These are phyloP conservation scores for Colletotrichum costaricense DNA, from an alignment of 2,329 filamentous ascomycete species.

Conservation along the genomic window DNA sequence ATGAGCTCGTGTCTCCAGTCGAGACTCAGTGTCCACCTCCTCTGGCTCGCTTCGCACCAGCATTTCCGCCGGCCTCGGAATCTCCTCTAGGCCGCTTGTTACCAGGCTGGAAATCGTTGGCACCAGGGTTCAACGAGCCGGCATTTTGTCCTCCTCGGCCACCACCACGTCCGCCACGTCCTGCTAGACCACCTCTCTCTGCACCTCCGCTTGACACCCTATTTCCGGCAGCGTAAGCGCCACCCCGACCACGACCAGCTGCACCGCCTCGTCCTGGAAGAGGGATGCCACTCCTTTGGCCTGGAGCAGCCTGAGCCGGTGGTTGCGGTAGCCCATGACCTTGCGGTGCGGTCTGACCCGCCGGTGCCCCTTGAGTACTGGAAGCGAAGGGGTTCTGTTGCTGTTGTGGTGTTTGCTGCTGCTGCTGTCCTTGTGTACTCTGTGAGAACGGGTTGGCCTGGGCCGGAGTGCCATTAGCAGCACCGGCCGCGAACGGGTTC, in stretches of 20 bases:
- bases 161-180: conserved; percentile 54
- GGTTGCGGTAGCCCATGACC: conserved; percentile 21
- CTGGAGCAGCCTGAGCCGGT: conserved; percentile 18
- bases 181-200: conserved; percentile 47
- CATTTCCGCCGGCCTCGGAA: conserved; percentile 50
- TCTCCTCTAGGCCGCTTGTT: conserved; percentile 69
- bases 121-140: conserved; percentile 58
- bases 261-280: conserved; percentile 53
- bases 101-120: conserved; percentile 67
- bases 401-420: conserved; percentile 42
- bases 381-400: conserved; percentile 34
- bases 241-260: conserved; percentile 48
- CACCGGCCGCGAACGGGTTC: conserved; percentile 31
- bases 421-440: conserved; percentile 29
- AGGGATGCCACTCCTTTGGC: conserved; percentile 47
- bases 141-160: conserved; percentile 50
- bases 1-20: not conserved
- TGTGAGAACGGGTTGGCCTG: conserved; percentile 19
- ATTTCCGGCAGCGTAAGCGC: conserved; percentile 52
- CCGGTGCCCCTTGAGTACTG: conserved; percentile 9
- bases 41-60: conserved; percentile 55
- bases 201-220: conserved; percentile 45
- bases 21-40: conserved; percentile 48
- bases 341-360: conserved; percentile 14
- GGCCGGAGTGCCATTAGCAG: not conserved